A percentile compares a stretch with the other conserved stretches of the same genome.
Evolutionary conservation across 768 basidiomycete genomes (phyloP).

Genomic region (Naematelia encephala): DNA sequence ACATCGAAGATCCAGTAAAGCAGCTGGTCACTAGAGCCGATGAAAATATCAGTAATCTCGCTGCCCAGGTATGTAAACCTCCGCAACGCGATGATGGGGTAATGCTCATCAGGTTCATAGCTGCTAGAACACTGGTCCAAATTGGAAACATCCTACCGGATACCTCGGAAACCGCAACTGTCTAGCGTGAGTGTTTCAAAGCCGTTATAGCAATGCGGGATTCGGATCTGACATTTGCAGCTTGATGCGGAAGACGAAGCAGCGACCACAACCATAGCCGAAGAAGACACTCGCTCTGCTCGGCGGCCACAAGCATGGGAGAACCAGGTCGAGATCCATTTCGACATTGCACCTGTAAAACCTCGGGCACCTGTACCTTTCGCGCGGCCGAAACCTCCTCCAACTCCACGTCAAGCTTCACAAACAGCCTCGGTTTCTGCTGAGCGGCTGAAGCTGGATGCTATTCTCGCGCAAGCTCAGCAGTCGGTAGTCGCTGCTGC

Average conservation of each 20-base stretch:
- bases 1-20: conserved; percentile 65
- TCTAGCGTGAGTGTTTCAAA: conserved; percentile 24
- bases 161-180: conserved; percentile 36
- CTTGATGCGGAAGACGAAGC: conserved; percentile 46
- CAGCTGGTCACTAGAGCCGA: conserved; percentile 59
- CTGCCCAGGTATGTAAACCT: conserved; percentile 59
- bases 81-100: background rate
- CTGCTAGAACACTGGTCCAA: conserved; percentile 75
- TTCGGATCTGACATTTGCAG: conserved; percentile 54
- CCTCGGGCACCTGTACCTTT: conserved; percentile 30
- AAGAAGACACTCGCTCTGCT: conserved; percentile 12
- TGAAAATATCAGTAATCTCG: conserved; percentile 59
- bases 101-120: conserved; percentile 51
- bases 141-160: conserved; percentile 54
- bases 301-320: conserved; percentile 36
- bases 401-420: conserved; percentile 9
- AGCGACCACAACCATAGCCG: conserved; percentile 41
- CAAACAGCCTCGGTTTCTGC: conserved; percentile 15
- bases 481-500: conserved; percentile 28
- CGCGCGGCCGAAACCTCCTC: conserved; percentile 28
- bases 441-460: conserved; percentile 42
- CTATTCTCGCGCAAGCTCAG: conserved; percentile 52
- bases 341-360: conserved; percentile 38
- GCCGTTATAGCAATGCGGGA: conserved; percentile 51
- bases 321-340: conserved; percentile 22